Base-by-base conservation (phyloP, 495 filamentous ascomycete genomes). In the Penicillium maclennaniae region DNA sequence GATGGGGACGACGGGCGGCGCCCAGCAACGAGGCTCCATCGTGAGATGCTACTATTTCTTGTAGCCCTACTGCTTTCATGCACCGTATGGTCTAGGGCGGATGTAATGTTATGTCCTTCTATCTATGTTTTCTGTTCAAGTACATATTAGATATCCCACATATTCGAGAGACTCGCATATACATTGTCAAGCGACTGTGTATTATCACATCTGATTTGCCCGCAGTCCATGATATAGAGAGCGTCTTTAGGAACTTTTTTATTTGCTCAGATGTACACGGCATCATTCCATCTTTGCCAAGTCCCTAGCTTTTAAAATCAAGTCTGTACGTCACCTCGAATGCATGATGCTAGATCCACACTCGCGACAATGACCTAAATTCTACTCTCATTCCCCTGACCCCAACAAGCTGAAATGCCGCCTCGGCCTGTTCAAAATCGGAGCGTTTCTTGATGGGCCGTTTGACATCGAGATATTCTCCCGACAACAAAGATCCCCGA, bases 281-380 rank as follows among this genome's bases (percentile, higher is more conserved):
- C 16, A 39, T 40, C 15, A 40, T 40, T 40, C 37, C 17, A 40
- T n/a, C 38, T 17, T 40, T 4, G 7, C 38, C 20, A 17, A 34
- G 3, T 34, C 27, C 10, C 10, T 31, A 31, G 27, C 10, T 7
- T 31, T 7, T 12, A 7, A 31, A 31, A 31, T 1, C 23, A 23
- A 23, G 5, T 23, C 2, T 23, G 10, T 19, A 40, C n/a, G 7
- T 6, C 16, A 20, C 16, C n/a, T 14, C 16, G 0, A 16, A 6
- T n/a, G 14, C 7, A 12, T 43, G 43, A 62, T n/a, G 20, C 23
- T 43, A 45, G 43, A 26, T n/a, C n/a, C n/a, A 64, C 59, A 1
- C 88, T 88, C 31, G 83, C 83, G 62, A 95, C 93, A 51, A 92
- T 66, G 19, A 87, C 82, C 81, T 95, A 93, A 62, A 95, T 91